Base-by-base conservation (phyloP, 75 land plant genomes). In the Chamaecyparis obtusa region DNA sequence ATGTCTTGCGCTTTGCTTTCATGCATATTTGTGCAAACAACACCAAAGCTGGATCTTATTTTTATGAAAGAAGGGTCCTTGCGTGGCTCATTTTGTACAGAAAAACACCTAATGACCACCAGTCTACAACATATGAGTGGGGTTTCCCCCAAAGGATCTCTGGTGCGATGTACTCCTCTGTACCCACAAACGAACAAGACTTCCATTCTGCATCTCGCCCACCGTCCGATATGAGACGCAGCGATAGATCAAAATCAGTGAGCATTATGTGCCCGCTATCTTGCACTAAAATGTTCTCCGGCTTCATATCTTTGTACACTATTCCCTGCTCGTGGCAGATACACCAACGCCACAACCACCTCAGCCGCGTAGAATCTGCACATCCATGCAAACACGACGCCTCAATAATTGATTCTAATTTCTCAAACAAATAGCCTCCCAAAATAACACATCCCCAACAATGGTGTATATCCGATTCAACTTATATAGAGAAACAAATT, bases 121-220 rank as follows among this genome's bases (percentile, higher is more conserved):
- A 89, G 71, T 89, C 90, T 21, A 89, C 89, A 0, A 71, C 69
- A 19, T 43, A 44, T 0, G 90, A 76, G 32, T 89, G 89, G 17
- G 85, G 85, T 11, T 19, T 86, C 3, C 90, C 89, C 90, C 89
- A 87, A 9, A 89, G 32, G 0, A 89, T 85, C 85, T 89, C 90
- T 2, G 90, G 90, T 7, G 90, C 90, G 9, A 89, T 85, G 75
- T 89, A 89, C 89, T 89, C 90, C 30, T 35, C 89, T 10, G 89
- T 89, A n/a, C 90, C 90, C n/a, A 89, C 90, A 32, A 89, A 95
- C 6, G 96, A 93, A 85, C 85, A 64, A 2, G 96, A 93, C 86
- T 90, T 71, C 69, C 69, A 64, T 9, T 57, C 46, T 19, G 43
- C 49, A 19, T 43, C 67, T 54, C 64, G 36, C 7, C 3, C 11